phyloP scores from a whole-genome alignment of 129 eudicot genomes.

The Kitagawia praeruptora region DNA sequence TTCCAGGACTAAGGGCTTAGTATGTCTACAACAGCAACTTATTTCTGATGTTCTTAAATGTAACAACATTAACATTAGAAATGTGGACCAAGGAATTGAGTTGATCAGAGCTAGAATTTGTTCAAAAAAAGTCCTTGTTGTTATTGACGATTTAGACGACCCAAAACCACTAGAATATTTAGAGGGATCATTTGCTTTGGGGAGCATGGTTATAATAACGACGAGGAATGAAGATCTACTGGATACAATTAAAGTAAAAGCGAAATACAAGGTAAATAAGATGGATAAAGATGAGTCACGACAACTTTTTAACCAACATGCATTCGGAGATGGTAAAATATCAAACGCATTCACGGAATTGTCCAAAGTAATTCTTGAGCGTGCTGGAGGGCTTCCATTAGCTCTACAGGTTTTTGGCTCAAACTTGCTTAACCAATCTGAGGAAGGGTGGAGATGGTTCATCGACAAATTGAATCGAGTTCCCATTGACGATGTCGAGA shows the following conservation, averaged over 20 bases:
- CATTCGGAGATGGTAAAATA: neutral
- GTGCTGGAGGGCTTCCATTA: conserved; percentile 5
- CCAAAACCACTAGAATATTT: neutral
- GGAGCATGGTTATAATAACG: neutral
- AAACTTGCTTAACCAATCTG: neutral
- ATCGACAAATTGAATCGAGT: neutral
- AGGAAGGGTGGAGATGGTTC: neutral
- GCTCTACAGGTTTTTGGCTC: neutral
- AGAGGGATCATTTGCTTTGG: neutral
- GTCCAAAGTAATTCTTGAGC: neutral
- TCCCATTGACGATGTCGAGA: neutral
- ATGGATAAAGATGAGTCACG: neutral
- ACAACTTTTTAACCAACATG: neutral
- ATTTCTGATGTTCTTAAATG: neutral
- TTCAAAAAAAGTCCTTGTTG: neutral
- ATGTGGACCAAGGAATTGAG: neutral
- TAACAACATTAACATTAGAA: neutral
- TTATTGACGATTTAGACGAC: neutral
- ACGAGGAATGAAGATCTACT: neutral
- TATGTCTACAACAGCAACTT: neutral
- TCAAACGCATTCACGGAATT: neutral
- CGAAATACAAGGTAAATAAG: neutral
- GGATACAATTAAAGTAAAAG: neutral
- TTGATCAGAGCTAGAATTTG: neutral
- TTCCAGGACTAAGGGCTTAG: neutral